These are phyloP conservation scores for Hyaloscypha hepaticicola DNA, from an alignment of 495 filamentous ascomycete genomes.

Conservation along the genomic window DNA sequence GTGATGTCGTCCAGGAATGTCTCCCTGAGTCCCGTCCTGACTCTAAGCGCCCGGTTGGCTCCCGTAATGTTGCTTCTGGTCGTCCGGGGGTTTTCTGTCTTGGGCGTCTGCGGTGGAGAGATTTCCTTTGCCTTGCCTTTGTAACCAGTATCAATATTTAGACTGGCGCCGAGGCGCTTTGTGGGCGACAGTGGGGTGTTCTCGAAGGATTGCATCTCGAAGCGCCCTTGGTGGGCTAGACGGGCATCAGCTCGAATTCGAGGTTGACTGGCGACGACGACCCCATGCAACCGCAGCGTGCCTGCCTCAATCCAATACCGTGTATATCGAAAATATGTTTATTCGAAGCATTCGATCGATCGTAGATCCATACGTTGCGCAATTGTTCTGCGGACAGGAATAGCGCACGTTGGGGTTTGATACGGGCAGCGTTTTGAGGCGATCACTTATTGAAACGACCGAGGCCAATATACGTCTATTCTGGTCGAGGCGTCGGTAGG, in stretches of 20 bases:
- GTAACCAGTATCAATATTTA: conserved; percentile 32
- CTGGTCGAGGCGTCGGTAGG: conserved; percentile 1
- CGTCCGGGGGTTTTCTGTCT: conserved; percentile 12
- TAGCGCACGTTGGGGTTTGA: conserved; percentile 5
- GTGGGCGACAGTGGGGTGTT: conserved; percentile 23
- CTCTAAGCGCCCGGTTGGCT: conserved; percentile 28
- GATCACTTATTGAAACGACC: conserved; percentile 22
- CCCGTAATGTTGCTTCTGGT: conserved; percentile 23
- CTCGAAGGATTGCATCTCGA: conserved; percentile 31
- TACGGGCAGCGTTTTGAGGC: conserved; percentile 18
- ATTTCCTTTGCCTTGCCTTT: conserved; percentile 28
- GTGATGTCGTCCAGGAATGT: conserved; percentile 52
- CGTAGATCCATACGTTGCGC: not conserved
- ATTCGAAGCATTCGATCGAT: conserved; percentile 22
- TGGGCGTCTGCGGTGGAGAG: conserved; percentile 30
- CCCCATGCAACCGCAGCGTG: conserved; percentile 18
- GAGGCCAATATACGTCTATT: conserved; percentile 6
- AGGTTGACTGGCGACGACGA: conserved; percentile 11
- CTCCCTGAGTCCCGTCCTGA: conserved; percentile 34
- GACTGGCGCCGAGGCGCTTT: conserved; percentile 27
- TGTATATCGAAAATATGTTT: not conserved
- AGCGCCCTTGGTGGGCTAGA: conserved; percentile 6
- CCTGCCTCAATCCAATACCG: conserved; percentile 10
- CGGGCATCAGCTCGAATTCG: conserved; percentile 22
- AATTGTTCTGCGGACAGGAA: conserved; percentile 6